Evolutionary conservation across 306 rosid genomes (phyloP), one percentile per base, ranked within the genome.

Genomic region (Vigna nakashimae): DNA sequence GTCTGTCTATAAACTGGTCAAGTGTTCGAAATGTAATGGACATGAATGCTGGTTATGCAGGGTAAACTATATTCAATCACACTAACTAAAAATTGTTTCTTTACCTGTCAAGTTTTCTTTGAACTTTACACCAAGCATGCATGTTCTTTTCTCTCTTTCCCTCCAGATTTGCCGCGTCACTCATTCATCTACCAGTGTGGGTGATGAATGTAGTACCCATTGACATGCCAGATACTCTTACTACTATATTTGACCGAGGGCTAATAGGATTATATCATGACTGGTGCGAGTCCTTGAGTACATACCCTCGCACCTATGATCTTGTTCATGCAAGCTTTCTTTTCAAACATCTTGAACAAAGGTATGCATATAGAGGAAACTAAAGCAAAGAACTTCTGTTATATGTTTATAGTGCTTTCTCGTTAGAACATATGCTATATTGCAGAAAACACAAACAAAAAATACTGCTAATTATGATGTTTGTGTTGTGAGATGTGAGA

Each of bases 41-140:
- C 80, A 89, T 90, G 96, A 92, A 92, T 82, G 96, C 98, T 53
- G 90, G 92, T 74, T 89, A 83, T 73, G 98, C 96, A 80, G 98
- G 98, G 98, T 92, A 90, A 87, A 77, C 28, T 60, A 46, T 26
- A 56, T 48, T 3, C 9, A 26, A 26, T 0, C 28, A 26, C 28
- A n/a, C n/a, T n/a, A n/a, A n/a, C n/a, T n/a, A 60, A 26, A 26
- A 26, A 26, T 26, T 26, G 28, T 4, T 26, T 26, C 28, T 26
- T 26, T 26, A 26, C 28, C 28, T 26, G 2, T 2, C 28, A 26
- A 26, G 28, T 26, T 26, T 26, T 26, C 28, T 26, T 26, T 26
- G 28, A 26, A 0, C 28, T 26, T 26, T 3, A 26, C 28, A 2
- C 3, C 28, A 2, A 2, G 28, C 28, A 26, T 26, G 9, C 15